A percentile compares a stretch with the other conserved stretches of the same genome.
These are phyloP conservation scores for Filosporella fistucella DNA, from an alignment of 495 filamentous ascomycete genomes.

Conservation along the genomic window DNA sequence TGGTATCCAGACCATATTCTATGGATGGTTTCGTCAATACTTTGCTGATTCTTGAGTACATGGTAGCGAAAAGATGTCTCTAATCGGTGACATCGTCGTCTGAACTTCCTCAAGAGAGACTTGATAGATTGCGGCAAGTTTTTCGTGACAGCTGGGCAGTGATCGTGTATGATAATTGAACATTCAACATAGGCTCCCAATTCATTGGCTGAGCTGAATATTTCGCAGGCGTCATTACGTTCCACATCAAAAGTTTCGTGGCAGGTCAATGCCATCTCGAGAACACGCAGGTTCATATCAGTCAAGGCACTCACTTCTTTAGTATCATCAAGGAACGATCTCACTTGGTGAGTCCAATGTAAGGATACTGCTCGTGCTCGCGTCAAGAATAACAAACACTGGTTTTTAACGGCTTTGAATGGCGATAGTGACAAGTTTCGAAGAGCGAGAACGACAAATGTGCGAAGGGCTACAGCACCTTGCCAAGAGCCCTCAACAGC, in stretches of 20 bases:
- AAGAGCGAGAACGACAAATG: slow-evolving; percentile 23
- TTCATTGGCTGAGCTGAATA: slow-evolving; percentile 5
- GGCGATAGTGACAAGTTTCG: slow-evolving; percentile 27
- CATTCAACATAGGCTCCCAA: slow-evolving; percentile 14
- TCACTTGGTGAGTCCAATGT: slow-evolving; percentile 15
- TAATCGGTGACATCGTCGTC: slow-evolving; percentile 3
- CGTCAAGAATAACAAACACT: slow-evolving; percentile 12
- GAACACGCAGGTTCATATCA: slow-evolving; percentile 23
- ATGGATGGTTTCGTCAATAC: slow-evolving; percentile 27
- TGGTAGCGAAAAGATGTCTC: slow-evolving; percentile 5
- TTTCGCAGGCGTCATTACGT: neutral
- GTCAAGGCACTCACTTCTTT: slow-evolving; percentile 16
- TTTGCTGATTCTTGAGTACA: slow-evolving; percentile 6
- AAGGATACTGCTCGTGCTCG: slow-evolving; percentile 13
- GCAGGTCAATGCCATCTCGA: slow-evolving; percentile 32
- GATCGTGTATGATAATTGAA: slow-evolving; percentile 18
- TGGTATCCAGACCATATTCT: slow-evolving; percentile 29
- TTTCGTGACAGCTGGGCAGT: slow-evolving; percentile 6
- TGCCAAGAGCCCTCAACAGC: slow-evolving; percentile 37
- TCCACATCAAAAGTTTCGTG: slow-evolving; percentile 17
- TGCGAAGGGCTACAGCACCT: slow-evolving; percentile 22
- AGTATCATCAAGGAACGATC: slow-evolving; percentile 7
- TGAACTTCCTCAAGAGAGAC: slow-evolving; percentile 1
- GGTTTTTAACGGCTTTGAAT: slow-evolving; percentile 7
- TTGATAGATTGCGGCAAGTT: slow-evolving; percentile 4